Conservation (phyloP, 306 rosid species). For the Ceratonia siliqua region DNA sequence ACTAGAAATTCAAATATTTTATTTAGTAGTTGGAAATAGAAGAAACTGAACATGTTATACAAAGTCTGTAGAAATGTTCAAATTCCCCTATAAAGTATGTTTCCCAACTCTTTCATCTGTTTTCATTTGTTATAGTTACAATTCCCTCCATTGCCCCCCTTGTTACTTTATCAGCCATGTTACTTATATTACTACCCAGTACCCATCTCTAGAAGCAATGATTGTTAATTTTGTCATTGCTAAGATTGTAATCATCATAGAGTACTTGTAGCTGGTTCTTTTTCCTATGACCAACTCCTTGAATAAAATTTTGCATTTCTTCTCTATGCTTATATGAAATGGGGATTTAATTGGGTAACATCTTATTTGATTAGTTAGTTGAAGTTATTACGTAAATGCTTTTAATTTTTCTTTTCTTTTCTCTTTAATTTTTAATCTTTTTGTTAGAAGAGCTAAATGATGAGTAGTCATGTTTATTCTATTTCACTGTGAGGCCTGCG, state of each 20-base stretch:
- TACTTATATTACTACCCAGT: background rate
- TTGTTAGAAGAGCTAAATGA: conserved; percentile 18
- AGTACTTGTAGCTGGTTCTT: conserved; percentile 19
- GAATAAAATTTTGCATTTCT: background rate
- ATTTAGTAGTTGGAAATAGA: background rate
- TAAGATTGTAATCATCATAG: background rate
- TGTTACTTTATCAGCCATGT: background rate
- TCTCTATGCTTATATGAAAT: background rate
- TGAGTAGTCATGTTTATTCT: conserved; percentile 12
- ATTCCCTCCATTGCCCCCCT: background rate
- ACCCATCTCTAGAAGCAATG: background rate
- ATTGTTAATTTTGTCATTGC: background rate
- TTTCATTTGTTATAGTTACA: background rate
- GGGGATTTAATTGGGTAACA: background rate
- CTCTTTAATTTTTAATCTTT: too few relatives aligned
- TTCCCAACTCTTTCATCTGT: background rate
- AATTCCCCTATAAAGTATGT: background rate
- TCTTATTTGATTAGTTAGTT: conserved; percentile 5
- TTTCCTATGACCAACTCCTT: conserved; percentile 9
- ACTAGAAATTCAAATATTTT: background rate
- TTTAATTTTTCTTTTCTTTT: too few relatives aligned
- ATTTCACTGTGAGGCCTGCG: background rate
- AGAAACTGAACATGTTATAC: background rate
- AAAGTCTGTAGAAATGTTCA: background rate
- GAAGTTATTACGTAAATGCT: conserved; percentile 22